Percentiles rank a stretch among this genome's conserved stretches.
Conservation (phyloP, 129 eudicot genomes). For the Saposhnikovia divaricata region DNA sequence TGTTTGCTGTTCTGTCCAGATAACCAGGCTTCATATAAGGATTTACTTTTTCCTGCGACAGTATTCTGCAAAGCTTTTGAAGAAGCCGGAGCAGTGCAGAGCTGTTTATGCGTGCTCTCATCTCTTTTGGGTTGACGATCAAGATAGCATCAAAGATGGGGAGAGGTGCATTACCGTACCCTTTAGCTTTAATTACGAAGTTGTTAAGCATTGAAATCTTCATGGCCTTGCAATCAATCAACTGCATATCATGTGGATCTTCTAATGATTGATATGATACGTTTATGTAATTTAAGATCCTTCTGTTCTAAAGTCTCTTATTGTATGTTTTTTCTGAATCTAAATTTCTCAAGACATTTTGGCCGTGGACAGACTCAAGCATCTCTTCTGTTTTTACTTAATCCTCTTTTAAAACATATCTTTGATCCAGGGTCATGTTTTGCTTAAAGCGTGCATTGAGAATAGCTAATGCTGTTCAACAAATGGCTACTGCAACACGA, state of each 20-base stretch:
- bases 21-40: not conserved
- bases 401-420: slow-evolving; percentile 6
- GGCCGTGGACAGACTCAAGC: not conserved
- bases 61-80: slow-evolving; percentile 98
- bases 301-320: not conserved
- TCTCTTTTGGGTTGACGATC: slow-evolving; percentile 93
- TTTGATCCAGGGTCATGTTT: slow-evolving; percentile 69
- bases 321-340: not conserved
- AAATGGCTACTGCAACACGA: slow-evolving; percentile 85
- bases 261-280: not conserved
- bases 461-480: slow-evolving; percentile 97
- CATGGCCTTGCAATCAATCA: not conserved
- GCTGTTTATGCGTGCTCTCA: slow-evolving; percentile 98
- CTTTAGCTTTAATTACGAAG: not conserved
- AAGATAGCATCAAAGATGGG: slow-evolving; percentile 80
- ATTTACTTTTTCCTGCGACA: slow-evolving; percentile 13
- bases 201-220: not conserved
- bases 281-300: not conserved
- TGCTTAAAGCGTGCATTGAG: slow-evolving; percentile 93
- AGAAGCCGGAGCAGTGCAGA: slow-evolving; percentile 96
- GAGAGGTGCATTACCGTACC: slow-evolving; percentile 51
- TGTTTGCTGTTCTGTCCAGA: not conserved
- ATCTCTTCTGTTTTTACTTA: not conserved
- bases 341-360: not conserved
- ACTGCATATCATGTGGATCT: not conserved